phyloP scores from a whole-genome alignment of 768 basidiomycete species.

The Rhodotorula graminis region DNA sequence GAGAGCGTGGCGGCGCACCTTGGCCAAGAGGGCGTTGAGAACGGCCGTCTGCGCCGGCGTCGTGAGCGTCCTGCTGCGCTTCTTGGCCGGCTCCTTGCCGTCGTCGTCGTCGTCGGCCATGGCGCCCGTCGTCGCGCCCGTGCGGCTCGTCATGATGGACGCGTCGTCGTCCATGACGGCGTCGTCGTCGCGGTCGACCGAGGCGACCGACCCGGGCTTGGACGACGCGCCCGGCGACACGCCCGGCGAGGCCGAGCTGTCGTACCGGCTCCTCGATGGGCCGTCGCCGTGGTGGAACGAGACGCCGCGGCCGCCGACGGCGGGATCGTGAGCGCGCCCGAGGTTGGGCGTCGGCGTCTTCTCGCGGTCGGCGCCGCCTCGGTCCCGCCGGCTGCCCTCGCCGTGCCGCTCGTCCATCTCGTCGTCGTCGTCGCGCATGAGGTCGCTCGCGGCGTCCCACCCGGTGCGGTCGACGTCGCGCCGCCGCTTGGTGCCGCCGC shows the following conservation, averaged over 20 bases:
- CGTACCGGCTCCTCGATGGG: too few species aligned
- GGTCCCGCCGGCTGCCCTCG: not conserved
- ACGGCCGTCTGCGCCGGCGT: constrained; percentile 84
- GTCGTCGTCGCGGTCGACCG: not conserved
- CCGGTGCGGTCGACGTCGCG: constrained; percentile 7
- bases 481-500: constrained; percentile 22
- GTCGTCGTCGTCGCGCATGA: constrained; percentile 12
- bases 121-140: constrained; percentile 3
- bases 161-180: constrained; percentile 25
- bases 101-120: not conserved
- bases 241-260: not conserved
- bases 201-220: not conserved
- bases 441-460: constrained; percentile 33
- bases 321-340: not conserved
- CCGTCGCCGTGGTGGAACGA: not conserved
- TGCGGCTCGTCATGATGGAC: constrained; percentile 7
- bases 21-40: constrained; percentile 76
- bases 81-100: constrained; percentile 31
- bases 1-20: constrained; percentile 53
- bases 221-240: not conserved
- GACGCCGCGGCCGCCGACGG: too few species aligned
- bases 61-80: constrained; percentile 71
- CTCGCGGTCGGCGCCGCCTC: not conserved
- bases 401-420: not conserved
- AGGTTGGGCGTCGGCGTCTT: constrained; percentile 8